phyloP scores from a whole-genome alignment of 1,284 basidiomycete species.

The Rhodotorula sp. region DNA sequence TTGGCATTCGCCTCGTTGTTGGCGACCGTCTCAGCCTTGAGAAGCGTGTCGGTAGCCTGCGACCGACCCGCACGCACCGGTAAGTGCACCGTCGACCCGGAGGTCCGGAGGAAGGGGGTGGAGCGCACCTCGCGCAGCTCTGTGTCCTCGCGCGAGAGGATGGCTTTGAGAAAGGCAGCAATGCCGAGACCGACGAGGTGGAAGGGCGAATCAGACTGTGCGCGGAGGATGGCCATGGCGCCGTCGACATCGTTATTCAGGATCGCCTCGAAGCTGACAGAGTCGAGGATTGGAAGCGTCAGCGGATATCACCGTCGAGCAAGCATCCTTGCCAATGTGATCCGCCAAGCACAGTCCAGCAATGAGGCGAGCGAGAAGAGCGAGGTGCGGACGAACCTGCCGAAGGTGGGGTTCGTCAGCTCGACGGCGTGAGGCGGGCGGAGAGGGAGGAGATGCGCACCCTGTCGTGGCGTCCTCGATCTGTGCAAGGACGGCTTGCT shows the following conservation, averaged over 20 bases:
- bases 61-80: too few species aligned
- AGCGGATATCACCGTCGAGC: background rate
- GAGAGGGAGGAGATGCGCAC: background rate
- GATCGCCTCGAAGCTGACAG: conserved; percentile 30
- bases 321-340: background rate
- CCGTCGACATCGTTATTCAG: conserved; percentile 40
- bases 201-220: conserved; percentile 21
- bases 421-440: background rate
- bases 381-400: background rate
- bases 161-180: conserved; percentile 39
- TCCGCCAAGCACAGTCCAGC: background rate
- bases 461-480: conserved; percentile 1
- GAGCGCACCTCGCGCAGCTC: conserved; percentile 25
- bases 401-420: background rate
- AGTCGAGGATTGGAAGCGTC: background rate
- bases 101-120: background rate
- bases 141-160: conserved; percentile 39
- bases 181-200: conserved; percentile 41
- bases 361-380: background rate
- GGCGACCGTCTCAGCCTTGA: conserved; percentile 35
- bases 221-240: conserved; percentile 19
- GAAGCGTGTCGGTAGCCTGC: conserved; percentile 31
- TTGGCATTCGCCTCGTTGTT: conserved; percentile 17
- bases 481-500: background rate
- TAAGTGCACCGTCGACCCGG: background rate